Evolutionary conservation across 164 flowering plant species (phyloP).

Genomic region (Nymphaea colorata): DNA sequence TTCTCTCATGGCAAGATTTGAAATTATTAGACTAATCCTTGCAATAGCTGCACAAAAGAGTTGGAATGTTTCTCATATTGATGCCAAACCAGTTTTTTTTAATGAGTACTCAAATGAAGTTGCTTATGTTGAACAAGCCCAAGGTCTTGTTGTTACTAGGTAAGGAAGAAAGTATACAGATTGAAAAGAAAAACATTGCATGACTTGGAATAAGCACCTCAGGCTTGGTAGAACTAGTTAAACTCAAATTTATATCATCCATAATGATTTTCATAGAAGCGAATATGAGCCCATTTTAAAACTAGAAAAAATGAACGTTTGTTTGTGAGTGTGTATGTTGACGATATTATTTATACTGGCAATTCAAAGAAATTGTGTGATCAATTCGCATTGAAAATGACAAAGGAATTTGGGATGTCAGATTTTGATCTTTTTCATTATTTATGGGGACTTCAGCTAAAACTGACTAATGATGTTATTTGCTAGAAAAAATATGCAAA

Average conservation of each 20-base stretch:
- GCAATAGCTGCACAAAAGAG: constrained; percentile 6
- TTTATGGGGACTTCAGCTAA: neutral
- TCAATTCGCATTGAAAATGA: constrained; percentile 2
- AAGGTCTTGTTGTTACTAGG: constrained; percentile 2
- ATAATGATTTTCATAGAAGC: constrained; percentile 2
- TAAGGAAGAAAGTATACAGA: constrained; percentile 7
- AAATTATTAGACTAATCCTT: constrained; percentile 9
- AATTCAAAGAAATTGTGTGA: constrained; percentile 4
- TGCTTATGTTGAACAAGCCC: constrained; percentile 11
- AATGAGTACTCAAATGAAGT: constrained; percentile 12
- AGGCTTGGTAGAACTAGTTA: constrained; percentile 8
- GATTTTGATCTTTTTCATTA: constrained; percentile 5
- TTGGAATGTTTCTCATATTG: constrained; percentile 4
- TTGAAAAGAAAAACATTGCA: constrained; percentile 4
- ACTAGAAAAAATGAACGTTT: neutral
- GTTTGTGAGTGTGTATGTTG: constrained; percentile 3
- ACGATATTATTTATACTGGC: constrained; percentile 4
- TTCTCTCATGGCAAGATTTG: constrained; percentile 3
- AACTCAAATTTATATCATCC: constrained; percentile 2
- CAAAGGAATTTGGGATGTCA: constrained; percentile 4
- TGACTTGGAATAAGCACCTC: constrained; percentile 9
- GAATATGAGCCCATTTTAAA: constrained; percentile 4
- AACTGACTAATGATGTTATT: neutral
- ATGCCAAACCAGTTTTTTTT: constrained; percentile 7
- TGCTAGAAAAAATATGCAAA: constrained; percentile 3